Conservation (phyloP, 495 filamentous ascomycete genomes). For the Trichoderma gamsii region DNA sequence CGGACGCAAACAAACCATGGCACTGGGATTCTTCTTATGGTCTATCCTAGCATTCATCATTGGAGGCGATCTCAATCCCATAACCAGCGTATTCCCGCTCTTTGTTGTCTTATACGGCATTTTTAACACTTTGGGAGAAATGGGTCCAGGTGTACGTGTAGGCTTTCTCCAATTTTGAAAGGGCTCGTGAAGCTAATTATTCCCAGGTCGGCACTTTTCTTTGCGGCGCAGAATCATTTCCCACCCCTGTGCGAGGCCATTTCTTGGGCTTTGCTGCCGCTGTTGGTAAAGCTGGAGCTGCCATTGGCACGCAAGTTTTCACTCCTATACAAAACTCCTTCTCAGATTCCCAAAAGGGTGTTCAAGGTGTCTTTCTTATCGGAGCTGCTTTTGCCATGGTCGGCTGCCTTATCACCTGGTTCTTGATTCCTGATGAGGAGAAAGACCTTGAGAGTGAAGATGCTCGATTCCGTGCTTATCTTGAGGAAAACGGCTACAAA, state of each 20-base stretch:
- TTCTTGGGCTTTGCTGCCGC: constrained; percentile 45
- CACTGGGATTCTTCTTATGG: constrained; percentile 1
- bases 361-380: constrained; percentile 44
- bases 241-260: constrained; percentile 45
- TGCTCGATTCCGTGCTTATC: constrained; percentile 36
- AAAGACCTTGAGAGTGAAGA: constrained; percentile 43
- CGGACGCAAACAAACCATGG: neutral
- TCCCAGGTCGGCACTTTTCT: constrained; percentile 34
- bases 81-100: neutral
- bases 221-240: constrained; percentile 43
- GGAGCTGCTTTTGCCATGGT: constrained; percentile 37
- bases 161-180: neutral
- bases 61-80: neutral
- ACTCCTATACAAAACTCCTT: constrained; percentile 40
- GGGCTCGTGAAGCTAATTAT: neutral
- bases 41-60: constrained; percentile 1
- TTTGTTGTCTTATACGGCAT: constrained; percentile 3
- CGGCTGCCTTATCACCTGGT: constrained; percentile 39
- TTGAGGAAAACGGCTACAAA: constrained; percentile 38
- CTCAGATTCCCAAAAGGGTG: constrained; percentile 31
- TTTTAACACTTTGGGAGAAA: constrained; percentile 33
- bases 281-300: constrained; percentile 44
- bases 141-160: constrained; percentile 38
- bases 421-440: constrained; percentile 41
- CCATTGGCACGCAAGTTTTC: constrained; percentile 44